Evolutionary conservation across 2,329 filamentous ascomycete genomes (phyloP).

Genomic region (Xylariaceae sp.): DNA sequence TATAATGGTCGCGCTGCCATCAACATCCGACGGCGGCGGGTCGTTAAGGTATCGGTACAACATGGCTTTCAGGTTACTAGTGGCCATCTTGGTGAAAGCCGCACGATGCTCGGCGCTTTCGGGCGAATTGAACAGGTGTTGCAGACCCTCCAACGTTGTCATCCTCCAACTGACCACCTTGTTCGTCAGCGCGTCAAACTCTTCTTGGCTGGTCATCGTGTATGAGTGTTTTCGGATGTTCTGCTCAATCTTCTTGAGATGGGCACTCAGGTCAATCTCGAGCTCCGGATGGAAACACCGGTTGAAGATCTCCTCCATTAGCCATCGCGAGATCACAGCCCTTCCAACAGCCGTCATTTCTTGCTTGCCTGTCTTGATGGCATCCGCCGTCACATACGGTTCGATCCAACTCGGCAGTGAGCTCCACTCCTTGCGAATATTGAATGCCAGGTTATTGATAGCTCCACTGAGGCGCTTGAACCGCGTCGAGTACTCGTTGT

Average conservation of each 20-base stretch:
- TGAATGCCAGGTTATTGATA: slow-evolving; percentile 91
- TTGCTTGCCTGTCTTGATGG: slow-evolving; percentile 80
- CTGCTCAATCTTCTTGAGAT: slow-evolving; percentile 80
- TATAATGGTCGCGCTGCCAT: slow-evolving; percentile 86
- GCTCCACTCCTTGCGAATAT: slow-evolving; percentile 92
- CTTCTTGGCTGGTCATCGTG: slow-evolving; percentile 70
- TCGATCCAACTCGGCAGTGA: slow-evolving; percentile 75
- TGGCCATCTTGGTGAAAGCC: slow-evolving; percentile 64
- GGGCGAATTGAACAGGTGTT: slow-evolving; percentile 60
- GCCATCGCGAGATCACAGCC: slow-evolving; percentile 81
- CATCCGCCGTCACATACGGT: slow-evolving; percentile 76
- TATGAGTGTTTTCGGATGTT: slow-evolving; percentile 78
- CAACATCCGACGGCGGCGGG: slow-evolving; percentile 73
- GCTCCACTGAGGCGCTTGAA: slow-evolving; percentile 90
- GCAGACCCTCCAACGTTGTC: slow-evolving; percentile 86
- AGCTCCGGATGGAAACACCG: slow-evolving; percentile 88
- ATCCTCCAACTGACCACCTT: slow-evolving; percentile 92
- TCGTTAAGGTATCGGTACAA: slow-evolving; percentile 70
- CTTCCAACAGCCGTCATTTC: slow-evolving; percentile 97
- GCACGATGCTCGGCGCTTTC: slow-evolving; percentile 61
- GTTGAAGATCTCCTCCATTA: slow-evolving; percentile 87
- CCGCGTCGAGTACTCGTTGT: slow-evolving; percentile 84
- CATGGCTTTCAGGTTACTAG: slow-evolving; percentile 60
- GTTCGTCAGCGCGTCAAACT: slow-evolving; percentile 78
- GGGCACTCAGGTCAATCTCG: slow-evolving; percentile 66